phyloP scores from a whole-genome alignment of 2,329 filamentous ascomycete genomes.

The Biscogniauxia mediterranea region DNA sequence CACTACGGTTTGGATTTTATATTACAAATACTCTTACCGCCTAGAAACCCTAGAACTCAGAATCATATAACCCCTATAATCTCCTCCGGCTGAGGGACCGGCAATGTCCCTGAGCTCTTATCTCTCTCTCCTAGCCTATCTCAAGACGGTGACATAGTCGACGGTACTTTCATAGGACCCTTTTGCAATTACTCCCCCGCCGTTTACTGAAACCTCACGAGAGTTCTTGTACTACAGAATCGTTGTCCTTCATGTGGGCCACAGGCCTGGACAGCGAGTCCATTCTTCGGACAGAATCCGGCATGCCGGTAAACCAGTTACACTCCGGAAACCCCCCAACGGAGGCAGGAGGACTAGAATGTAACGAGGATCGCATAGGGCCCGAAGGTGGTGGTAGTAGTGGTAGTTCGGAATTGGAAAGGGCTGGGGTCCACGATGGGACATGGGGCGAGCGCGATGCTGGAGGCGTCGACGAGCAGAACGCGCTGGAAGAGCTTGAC shows the following conservation, averaged over 20 bases:
- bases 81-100: neutral
- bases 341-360: slow-evolving; percentile 11
- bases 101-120: neutral
- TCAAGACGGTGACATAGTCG: neutral
- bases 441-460: slow-evolving; percentile 40
- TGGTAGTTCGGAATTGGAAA: slow-evolving; percentile 1
- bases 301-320: slow-evolving; percentile 26
- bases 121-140: neutral
- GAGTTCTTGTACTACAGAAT: neutral
- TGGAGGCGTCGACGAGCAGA: slow-evolving; percentile 33
- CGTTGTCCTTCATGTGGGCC: slow-evolving; percentile 31
- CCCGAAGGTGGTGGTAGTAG: neutral
- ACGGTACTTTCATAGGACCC: neutral
- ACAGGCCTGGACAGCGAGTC: slow-evolving; percentile 32
- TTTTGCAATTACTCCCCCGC: neutral
- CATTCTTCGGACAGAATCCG: slow-evolving; percentile 34
- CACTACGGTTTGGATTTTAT: neutral
- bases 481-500: slow-evolving; percentile 37
- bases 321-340: slow-evolving; percentile 22
- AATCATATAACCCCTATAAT: neutral
- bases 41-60: neutral
- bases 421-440: slow-evolving; percentile 19
- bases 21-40: neutral
- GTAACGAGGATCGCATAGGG: slow-evolving; percentile 7
- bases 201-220: neutral